Conservation (phyloP, 768 basidiomycete genomes). For the Chiua virens region DNA sequence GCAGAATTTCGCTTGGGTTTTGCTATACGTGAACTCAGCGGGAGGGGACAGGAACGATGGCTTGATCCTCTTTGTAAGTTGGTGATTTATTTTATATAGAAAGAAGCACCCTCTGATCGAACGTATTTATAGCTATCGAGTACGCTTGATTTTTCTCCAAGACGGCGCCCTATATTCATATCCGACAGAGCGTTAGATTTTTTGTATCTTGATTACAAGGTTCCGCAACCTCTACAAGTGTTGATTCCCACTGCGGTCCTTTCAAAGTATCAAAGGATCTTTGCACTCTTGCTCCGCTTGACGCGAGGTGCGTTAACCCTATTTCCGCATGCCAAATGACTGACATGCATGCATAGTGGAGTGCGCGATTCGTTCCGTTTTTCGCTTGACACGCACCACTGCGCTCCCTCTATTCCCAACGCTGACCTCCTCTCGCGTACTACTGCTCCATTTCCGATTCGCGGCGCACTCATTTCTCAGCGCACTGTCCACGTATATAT, state of each 20-base stretch:
- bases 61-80: slow-evolving; percentile 75
- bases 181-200: slow-evolving; percentile 77
- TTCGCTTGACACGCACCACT: slow-evolving; percentile 54
- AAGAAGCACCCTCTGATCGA: slow-evolving; percentile 3
- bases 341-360: slow-evolving; percentile 48
- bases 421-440: slow-evolving; percentile 47
- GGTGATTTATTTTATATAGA: not conserved
- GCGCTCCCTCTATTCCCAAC: slow-evolving; percentile 58
- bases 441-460: slow-evolving; percentile 72
- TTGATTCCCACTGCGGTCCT: slow-evolving; percentile 70
- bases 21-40: slow-evolving; percentile 73
- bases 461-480: slow-evolving; percentile 68
- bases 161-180: not conserved
- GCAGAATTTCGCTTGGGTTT: slow-evolving; percentile 81
- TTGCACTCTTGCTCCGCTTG: slow-evolving; percentile 75
- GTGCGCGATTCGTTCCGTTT: slow-evolving; percentile 62
- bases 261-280: slow-evolving; percentile 85
- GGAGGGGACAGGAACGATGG: slow-evolving; percentile 72
- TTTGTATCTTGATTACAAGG: slow-evolving; percentile 85
- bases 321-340: not conserved
- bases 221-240: slow-evolving; percentile 74
- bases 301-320: slow-evolving; percentile 58
- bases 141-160: slow-evolving; percentile 4
- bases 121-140: slow-evolving; percentile 22
- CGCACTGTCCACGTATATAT: slow-evolving; percentile 68